Base-by-base conservation (phyloP, 225 moss, liverwort and hornwort genomes). In the Straminergon stramineum region DNA sequence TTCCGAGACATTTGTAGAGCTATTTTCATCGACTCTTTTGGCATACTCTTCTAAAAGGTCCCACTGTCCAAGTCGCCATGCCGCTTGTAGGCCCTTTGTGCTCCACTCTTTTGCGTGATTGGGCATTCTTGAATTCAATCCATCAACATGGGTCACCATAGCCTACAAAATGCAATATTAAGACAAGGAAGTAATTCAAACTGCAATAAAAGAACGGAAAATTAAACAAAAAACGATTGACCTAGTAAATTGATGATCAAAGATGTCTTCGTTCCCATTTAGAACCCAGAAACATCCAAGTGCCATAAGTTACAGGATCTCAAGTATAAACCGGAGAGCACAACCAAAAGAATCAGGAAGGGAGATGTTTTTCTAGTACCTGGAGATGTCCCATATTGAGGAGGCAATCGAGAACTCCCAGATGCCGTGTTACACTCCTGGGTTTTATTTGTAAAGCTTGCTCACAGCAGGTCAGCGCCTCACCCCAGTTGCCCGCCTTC, bases 61-160 rank as follows among this genome's bases (percentile, higher is more conserved):
- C 99, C 99, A 99, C 87, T 99, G 99, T 74, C 99, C 99, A 84
- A 99, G 99, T 82, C 99, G 95, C 99, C 99, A 99, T 48, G 99
- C 97, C 58, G 99, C 99, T 94, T 99, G 99, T 85, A 99, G 75
- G 45, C 97, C 99, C 89, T 95, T 94, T 82, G 95, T 97, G 90
- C 95, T 95, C 99, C 99, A 99, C 64, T 97, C 99, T 90, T 92
- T 95, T 74, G 92, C 97, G 90, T 97, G 94, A 80, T 95, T 94
- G 84, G 99, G 94, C 92, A 97, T 94, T 88, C 99, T 93, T 89
- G 95, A 94, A 93, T 96, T 93, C 86, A 99, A 89, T 75, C 99
- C 99, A 91, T 99, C 99, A 77, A 99, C 99, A 90, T 97, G 99
- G 57, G 96, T 97, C 53, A 99, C 95, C 95, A 97, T 95, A 73